Base-by-base conservation (phyloP, 768 basidiomycete species). In the Pleurotus pulmonarius region DNA sequence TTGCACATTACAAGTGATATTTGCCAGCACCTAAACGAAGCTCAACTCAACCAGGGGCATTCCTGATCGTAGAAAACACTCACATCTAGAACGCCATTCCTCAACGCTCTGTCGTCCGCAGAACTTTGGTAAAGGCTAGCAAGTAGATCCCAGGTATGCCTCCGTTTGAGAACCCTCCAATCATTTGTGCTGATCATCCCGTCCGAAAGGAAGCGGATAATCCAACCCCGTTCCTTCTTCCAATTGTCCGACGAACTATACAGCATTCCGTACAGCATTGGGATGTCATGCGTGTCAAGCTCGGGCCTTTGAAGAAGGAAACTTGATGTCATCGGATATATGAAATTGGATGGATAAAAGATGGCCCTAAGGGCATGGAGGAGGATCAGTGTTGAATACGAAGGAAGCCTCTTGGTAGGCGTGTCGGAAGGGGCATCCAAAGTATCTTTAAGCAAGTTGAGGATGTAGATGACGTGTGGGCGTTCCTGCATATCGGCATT, bases 181-280 rank as follows among this genome's bases (percentile, higher is more conserved):
- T 98, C 94, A 41, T 83, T 79, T 0, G 78, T 75, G 47, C 84
- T 80, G 60, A 77, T 77, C 82, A 92, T 86, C 0, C 91, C 92
- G 58, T 96, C 92, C 0, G 87, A 77, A 39, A 97, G 70, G 69
- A 93, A 91, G 40, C 82, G 78, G 34, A 96, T 72, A 25, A 96
- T 94, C 94, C 94, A 98, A 1, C 78, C 78, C n/a, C 92, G 77
- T 64, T 96, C 93, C 69, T 85, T 88, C 71, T 85, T 88, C 88
- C 91, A 94, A 12, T 87, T 86, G 40, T 90, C 87, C 18, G 78
- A 79, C 57, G 75, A 81, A 62, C 89, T 92, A 67, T 93, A 97
- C 3, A 98, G 75, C 85, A 96, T 87, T 9, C 77, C 77, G 64
- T 92, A 98, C 4, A 99, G 71, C 86, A 98, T 86, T 0, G 96